phyloP scores from a whole-genome alignment of 345 rosid genomes.

The Populus davidiana region DNA sequence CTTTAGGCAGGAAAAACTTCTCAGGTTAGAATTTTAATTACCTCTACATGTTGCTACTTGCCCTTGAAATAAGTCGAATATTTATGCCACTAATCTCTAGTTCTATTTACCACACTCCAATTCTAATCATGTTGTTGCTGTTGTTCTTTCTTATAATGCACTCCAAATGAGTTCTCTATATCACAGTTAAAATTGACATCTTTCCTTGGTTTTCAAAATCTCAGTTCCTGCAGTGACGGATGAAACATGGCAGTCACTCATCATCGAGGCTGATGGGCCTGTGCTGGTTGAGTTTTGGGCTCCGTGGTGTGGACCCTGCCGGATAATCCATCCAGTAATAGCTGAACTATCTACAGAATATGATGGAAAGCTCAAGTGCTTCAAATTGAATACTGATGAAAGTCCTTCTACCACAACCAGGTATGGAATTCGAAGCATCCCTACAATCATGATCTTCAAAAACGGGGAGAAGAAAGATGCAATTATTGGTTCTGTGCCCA shows the following conservation, averaged over 20 bases:
- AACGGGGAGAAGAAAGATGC: conserved; percentile 74
- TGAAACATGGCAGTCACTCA: conserved; percentile 58
- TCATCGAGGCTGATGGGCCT: conserved; percentile 51
- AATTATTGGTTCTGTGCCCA: conserved; percentile 73
- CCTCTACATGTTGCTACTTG: too few relatives aligned
- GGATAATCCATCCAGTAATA: too few relatives aligned
- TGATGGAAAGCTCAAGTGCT: too few relatives aligned
- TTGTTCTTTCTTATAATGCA: neutral
- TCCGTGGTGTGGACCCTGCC: conserved; percentile 89
- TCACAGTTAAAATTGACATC: conserved; percentile 10
- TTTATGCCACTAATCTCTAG: too few relatives aligned
- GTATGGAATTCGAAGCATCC: conserved; percentile 70
- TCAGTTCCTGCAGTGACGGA: conserved; percentile 37
- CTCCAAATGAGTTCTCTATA: neutral
- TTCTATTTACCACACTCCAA: neutral
- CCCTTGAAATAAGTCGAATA: too few relatives aligned
- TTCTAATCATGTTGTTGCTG: neutral
- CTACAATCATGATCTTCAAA: conserved; percentile 57
- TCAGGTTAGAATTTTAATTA: neutral
- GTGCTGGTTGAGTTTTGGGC: conserved; percentile 78
- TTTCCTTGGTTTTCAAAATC: conserved; percentile 7
- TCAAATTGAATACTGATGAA: too few relatives aligned
- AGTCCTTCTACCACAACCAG: too few relatives aligned
- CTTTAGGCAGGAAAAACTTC: neutral
- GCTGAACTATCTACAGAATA: too few relatives aligned